Conservation (phyloP, 2,329 filamentous ascomycete genomes). For the Cercospora sp. region DNA sequence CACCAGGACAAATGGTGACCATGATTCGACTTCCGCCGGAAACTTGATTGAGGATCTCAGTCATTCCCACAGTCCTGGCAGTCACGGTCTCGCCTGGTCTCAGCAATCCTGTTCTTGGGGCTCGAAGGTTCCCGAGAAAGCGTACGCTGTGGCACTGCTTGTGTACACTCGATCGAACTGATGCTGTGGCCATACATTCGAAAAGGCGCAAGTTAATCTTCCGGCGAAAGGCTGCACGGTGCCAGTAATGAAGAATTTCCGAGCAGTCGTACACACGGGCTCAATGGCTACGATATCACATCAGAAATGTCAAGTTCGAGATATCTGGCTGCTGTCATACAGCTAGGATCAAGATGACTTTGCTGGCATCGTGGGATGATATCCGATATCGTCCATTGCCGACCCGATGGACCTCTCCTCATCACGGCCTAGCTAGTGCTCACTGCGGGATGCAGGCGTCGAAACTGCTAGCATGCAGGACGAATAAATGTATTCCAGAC, state of each 20-base stretch:
- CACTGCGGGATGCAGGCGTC: not conserved
- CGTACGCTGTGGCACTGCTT: not conserved
- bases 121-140: not conserved
- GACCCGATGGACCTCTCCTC: not conserved
- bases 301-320: not conserved
- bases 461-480: not conserved
- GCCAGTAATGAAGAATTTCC: not conserved
- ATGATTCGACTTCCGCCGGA: not conserved
- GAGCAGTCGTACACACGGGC: not conserved
- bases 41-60: not conserved
- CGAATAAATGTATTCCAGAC: not conserved
- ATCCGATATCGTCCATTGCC: not conserved
- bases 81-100: not conserved
- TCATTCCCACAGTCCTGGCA: not conserved
- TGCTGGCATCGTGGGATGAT: not conserved
- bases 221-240: not conserved
- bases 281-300: not conserved
- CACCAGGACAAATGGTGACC: not conserved
- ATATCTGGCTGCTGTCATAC: not conserved
- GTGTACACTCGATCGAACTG: not conserved
- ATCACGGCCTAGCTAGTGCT: not conserved
- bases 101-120: not conserved
- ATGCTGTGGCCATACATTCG: not conserved
- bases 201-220: not conserved
- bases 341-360: not conserved